Evolutionary conservation across 345 rosid species (phyloP).

Genomic region (Barbarea vulgaris): DNA sequence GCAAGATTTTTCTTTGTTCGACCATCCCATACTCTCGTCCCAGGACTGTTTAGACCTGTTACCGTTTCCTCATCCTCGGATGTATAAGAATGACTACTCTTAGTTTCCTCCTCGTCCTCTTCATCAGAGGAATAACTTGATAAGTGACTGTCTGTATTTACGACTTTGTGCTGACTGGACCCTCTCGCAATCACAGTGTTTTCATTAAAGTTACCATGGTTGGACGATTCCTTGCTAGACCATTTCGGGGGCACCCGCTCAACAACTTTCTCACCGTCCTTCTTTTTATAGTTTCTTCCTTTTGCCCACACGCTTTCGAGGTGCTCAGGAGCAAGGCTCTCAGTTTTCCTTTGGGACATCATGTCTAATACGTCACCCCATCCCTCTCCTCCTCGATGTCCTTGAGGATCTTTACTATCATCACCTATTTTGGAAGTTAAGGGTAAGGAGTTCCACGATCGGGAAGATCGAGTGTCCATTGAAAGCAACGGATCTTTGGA

Average conservation of each 20-base stretch:
- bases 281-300: slow-evolving; percentile 82
- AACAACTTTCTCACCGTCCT: slow-evolving; percentile 41
- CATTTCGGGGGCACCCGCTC: slow-evolving; percentile 38
- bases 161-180: slow-evolving; percentile 36
- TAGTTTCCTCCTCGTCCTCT: slow-evolving; percentile 58
- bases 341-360: slow-evolving; percentile 82
- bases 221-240: slow-evolving; percentile 41
- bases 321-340: slow-evolving; percentile 92
- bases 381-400: slow-evolving; percentile 59
- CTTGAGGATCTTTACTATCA: slow-evolving; percentile 47
- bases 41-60: slow-evolving; percentile 88
- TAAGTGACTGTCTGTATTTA: slow-evolving; percentile 44
- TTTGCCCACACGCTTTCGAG: slow-evolving; percentile 97
- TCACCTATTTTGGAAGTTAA: slow-evolving; percentile 49
- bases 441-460: slow-evolving; percentile 72
- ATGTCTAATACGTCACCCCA: slow-evolving; percentile 84
- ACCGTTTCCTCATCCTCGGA: slow-evolving; percentile 86
- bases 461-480: slow-evolving; percentile 70
- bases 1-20: slow-evolving; percentile 73
- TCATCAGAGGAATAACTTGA: slow-evolving; percentile 51
- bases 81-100: slow-evolving; percentile 62
- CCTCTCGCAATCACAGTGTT: slow-evolving; percentile 34
- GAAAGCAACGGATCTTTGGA: slow-evolving; percentile 96
- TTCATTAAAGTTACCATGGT: slow-evolving; percentile 37
- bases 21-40: slow-evolving; percentile 97